Conservation (phyloP, 2,329 filamentous ascomycete species). For the Leptosphaerulina australis region DNA sequence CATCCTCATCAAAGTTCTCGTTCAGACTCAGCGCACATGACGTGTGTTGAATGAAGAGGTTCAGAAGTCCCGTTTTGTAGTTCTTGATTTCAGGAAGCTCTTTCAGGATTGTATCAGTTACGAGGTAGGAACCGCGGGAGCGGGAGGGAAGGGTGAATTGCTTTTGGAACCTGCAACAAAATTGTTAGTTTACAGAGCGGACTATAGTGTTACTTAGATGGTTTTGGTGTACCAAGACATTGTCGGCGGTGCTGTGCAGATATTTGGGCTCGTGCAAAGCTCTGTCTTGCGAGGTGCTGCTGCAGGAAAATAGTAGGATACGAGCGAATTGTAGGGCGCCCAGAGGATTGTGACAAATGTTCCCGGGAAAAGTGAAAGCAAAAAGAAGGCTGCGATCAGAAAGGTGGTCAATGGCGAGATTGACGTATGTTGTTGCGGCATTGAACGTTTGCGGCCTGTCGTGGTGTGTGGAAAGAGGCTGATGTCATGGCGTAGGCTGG, state of each 20-base stretch:
- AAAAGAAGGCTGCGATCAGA: constrained; percentile 57
- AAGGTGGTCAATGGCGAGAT: constrained; percentile 49
- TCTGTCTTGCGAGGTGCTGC: constrained; percentile 28
- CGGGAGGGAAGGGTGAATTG: constrained; percentile 77
- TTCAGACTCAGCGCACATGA: constrained; percentile 89
- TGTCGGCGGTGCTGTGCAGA: constrained; percentile 30
- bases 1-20: constrained; percentile 87
- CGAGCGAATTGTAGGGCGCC: constrained; percentile 41
- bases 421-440: constrained; percentile 30
- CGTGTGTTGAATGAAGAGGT: constrained; percentile 95
- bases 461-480: constrained; percentile 10
- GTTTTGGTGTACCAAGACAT: constrained; percentile 41
- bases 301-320: constrained; percentile 30
- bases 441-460: constrained; percentile 4
- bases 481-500: constrained; percentile 21
- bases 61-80: constrained; percentile 76
- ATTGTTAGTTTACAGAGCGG: background rate
- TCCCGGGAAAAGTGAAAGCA: constrained; percentile 58
- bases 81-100: constrained; percentile 77
- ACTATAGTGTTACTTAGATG: too few relatives aligned
- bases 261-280: constrained; percentile 35
- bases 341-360: constrained; percentile 52
- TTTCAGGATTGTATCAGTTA: constrained; percentile 75
- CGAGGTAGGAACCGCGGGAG: constrained; percentile 83
- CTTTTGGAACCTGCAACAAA: constrained; percentile 75